Evolutionary conservation across 345 rosid species (phyloP).

Genomic region (Ailanthus altissimus): DNA sequence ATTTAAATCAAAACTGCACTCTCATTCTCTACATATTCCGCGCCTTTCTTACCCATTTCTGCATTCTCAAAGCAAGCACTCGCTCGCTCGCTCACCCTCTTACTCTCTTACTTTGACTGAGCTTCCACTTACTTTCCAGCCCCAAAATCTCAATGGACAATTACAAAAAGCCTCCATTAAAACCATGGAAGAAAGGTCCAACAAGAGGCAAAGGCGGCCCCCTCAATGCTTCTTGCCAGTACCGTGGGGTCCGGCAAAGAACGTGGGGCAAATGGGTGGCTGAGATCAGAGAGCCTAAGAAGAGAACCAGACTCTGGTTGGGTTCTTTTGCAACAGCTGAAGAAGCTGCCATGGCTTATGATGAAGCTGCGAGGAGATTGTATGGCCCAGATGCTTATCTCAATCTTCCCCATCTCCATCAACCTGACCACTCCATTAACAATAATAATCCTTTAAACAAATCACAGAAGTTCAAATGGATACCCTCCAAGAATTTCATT

Average conservation of each 20-base stretch:
- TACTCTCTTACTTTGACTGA: background rate
- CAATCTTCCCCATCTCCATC: slow-evolving; percentile 88
- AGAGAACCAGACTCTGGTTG: slow-evolving; percentile 81
- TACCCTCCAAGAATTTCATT: slow-evolving; percentile 77
- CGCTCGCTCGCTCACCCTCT: background rate
- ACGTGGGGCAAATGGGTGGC: slow-evolving; percentile 99
- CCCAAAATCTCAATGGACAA: slow-evolving; percentile 35
- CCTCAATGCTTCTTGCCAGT: slow-evolving; percentile 75
- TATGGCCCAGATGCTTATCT: slow-evolving; percentile 85
- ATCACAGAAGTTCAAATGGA: slow-evolving; percentile 65
- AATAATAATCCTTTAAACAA: slow-evolving; percentile 15
- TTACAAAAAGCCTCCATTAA: slow-evolving; percentile 54
- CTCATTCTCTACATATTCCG: slow-evolving; percentile 42
- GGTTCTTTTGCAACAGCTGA: slow-evolving; percentile 90
- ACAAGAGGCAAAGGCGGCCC: slow-evolving; percentile 96
- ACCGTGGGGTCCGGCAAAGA: slow-evolving; percentile 87
- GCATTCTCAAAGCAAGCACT: slow-evolving; percentile 13
- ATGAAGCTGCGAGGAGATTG: slow-evolving; percentile 71
- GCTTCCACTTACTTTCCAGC: background rate
- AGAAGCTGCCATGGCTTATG: slow-evolving; percentile 97
- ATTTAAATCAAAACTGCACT: slow-evolving; percentile 45
- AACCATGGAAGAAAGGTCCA: slow-evolving; percentile 94
- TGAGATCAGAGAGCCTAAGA: slow-evolving; percentile 93
- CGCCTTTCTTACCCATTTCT: slow-evolving; percentile 34
- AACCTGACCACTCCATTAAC: slow-evolving; percentile 9